Evolutionary conservation across 768 basidiomycete species (phyloP).

Genomic region (Boletus tylopilopsis): DNA sequence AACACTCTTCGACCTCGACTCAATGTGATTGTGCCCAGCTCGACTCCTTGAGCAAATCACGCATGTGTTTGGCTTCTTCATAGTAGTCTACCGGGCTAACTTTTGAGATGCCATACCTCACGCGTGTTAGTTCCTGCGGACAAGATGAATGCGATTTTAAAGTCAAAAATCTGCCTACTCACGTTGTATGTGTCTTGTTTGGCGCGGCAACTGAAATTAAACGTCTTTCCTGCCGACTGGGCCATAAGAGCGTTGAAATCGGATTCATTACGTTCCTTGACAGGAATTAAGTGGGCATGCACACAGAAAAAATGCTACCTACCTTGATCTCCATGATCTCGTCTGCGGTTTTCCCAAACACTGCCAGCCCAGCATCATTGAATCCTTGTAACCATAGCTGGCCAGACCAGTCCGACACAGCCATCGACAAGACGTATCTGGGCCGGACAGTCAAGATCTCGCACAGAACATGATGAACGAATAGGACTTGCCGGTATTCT

Average conservation of each 20-base stretch:
- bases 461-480: not conserved
- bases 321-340: slow-evolving; percentile 76
- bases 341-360: slow-evolving; percentile 79
- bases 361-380: slow-evolving; percentile 78
- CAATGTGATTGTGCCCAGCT: slow-evolving; percentile 58
- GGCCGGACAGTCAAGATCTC: slow-evolving; percentile 1
- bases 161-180: slow-evolving; percentile 25
- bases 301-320: not conserved
- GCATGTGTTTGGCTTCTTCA: slow-evolving; percentile 58
- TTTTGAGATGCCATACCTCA: slow-evolving; percentile 77
- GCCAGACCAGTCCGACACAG: slow-evolving; percentile 84
- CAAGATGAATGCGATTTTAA: not conserved
- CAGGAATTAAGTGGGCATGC: not conserved
- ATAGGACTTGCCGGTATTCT: slow-evolving; percentile 65
- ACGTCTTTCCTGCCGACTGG: slow-evolving; percentile 63
- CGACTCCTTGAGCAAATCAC: slow-evolving; percentile 52
- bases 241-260: slow-evolving; percentile 58
- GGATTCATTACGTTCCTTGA: slow-evolving; percentile 56
- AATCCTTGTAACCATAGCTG: slow-evolving; percentile 94
- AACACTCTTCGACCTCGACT: too few species aligned
- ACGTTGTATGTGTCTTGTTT: slow-evolving; percentile 86
- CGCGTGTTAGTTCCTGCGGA: slow-evolving; percentile 69
- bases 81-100: slow-evolving; percentile 65
- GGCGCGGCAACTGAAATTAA: slow-evolving; percentile 82
- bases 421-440: slow-evolving; percentile 81